phyloP scores from a whole-genome alignment of 495 filamentous ascomycete genomes.

The Talaromyces nanjingensis region DNA sequence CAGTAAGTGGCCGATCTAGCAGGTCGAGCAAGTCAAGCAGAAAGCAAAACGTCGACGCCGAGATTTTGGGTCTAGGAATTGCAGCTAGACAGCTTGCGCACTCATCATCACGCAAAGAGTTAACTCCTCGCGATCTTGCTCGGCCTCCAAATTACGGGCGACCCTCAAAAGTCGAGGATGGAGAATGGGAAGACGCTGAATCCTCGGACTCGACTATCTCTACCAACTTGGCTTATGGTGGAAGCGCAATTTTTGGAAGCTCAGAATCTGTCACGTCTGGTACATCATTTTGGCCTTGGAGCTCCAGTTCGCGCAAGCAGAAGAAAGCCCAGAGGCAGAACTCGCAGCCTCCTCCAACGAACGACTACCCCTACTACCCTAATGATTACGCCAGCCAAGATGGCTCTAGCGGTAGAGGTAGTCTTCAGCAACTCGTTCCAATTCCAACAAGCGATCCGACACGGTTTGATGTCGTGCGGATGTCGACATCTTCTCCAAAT shows the following conservation, averaged over 20 bases:
- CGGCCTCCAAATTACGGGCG: conserved; percentile 21
- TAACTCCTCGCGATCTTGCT: conserved; percentile 20
- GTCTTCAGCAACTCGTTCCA: conserved; percentile 46
- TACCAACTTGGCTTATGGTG: conserved; percentile 47
- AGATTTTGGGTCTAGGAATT: conserved; percentile 48
- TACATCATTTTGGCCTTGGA: conserved; percentile 46
- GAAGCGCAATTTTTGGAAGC: conserved; percentile 31
- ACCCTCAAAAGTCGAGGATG: conserved; percentile 33
- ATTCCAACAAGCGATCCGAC: conserved; percentile 55
- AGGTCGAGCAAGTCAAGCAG: conserved; percentile 24
- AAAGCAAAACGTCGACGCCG: conserved; percentile 44
- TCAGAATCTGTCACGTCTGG: conserved; percentile 48
- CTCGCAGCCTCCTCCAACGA: conserved; percentile 10
- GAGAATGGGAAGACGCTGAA: conserved; percentile 56
- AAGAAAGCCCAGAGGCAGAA: conserved; percentile 33
- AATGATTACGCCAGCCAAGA: conserved; percentile 21
- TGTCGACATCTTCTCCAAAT: conserved; percentile 39
- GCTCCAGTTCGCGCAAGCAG: conserved; percentile 50
- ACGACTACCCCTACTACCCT: conserved; percentile 13
- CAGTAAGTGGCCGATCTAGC: conserved; percentile 22
- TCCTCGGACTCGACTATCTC: conserved; percentile 50
- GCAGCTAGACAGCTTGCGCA: conserved; percentile 48
- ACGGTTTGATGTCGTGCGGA: conserved; percentile 46
- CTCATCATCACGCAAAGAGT: conserved; percentile 27
- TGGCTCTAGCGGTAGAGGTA: conserved; percentile 24